Base-by-base conservation (phyloP, 2,329 filamentous ascomycete species). In the Clarireedia monteithiana region DNA sequence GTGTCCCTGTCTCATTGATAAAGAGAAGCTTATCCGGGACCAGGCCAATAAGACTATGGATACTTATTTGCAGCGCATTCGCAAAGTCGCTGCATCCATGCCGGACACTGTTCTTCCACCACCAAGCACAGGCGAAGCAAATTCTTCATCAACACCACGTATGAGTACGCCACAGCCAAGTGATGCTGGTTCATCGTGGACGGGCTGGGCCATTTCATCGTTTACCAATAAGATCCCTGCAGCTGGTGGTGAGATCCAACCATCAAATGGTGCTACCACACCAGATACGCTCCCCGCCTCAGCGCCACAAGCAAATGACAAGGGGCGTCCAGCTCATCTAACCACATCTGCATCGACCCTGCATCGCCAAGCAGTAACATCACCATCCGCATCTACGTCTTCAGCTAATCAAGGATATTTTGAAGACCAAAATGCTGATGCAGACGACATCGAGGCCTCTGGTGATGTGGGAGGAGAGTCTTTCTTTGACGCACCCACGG, bases 151-250 rank as follows among this genome's bases (percentile, higher is more conserved):
- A 20, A 78, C 81, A 0, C 86, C 89, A 1, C 82, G 89, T 36
- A 94, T 95, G 78, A 85, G 86, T 60, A 94, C 88, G 1, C 85
- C 90, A 1, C 87, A 90, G 58, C 74, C 80, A 2, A 81, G 79
- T 40, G 79, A 85, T 53, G 76, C 79, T 23, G 47, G 46, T n/a
- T 84, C 84, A 2, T 78, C 79, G 4, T 97, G 94, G 94, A 84
- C 94, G 1, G 94, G 94, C 12, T 99, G 94, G 94, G 94, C 94
- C 1, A 96, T 99, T 54, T 97, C 94, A 0, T 96, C 91, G 1
- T 99, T 99, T 69, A 97, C 94, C 2, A 97, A 97, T 72, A 96
- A 96, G 66, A 71, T 97, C 12, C 85, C 89, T 1, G 74, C 88
- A 0, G 91, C 90, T 0, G 87, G 87, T 7, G 94, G 94, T 17